Conservation (phyloP, 1,284 basidiomycete species). For the Trichosporon inkin region DNA sequence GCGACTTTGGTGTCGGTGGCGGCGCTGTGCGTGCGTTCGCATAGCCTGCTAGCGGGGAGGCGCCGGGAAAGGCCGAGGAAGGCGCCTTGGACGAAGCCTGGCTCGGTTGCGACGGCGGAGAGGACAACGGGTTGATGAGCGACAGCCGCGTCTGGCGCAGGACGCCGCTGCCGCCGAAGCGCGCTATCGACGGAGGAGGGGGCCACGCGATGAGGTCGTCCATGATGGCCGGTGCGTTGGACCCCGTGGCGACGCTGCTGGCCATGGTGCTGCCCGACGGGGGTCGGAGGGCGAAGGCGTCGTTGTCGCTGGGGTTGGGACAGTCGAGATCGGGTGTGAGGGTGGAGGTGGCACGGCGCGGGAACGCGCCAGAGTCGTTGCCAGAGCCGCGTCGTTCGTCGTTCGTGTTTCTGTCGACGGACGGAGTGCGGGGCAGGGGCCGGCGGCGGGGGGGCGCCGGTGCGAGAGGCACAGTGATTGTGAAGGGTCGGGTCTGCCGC, state of each 20-base stretch:
- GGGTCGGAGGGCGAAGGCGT: not conserved
- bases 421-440: too few species aligned
- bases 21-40: not conserved
- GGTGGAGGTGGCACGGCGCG: constrained; percentile 3
- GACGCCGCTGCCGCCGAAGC: constrained; percentile 29
- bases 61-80: constrained; percentile 4
- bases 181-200: constrained; percentile 27
- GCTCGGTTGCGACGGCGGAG: not conserved
- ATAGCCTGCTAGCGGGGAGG: constrained; percentile 4
- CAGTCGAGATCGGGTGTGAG: not conserved
- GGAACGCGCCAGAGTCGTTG: not conserved
- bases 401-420: too few species aligned
- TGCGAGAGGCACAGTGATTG: too few species aligned
- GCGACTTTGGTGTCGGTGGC: constrained; percentile 1
- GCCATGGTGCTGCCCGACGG: not conserved
- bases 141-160: constrained; percentile 16
- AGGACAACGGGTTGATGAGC: not conserved
- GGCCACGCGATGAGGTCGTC: constrained; percentile 45
- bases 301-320: not conserved
- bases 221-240: constrained; percentile 42
- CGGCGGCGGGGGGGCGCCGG: too few species aligned
- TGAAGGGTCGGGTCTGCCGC: too few species aligned
- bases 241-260: constrained; percentile 26
- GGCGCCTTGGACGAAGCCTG: not conserved
- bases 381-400: too few species aligned